phyloP scores from a whole-genome alignment of 179 eudicot species.

The Pouteria campechiana region DNA sequence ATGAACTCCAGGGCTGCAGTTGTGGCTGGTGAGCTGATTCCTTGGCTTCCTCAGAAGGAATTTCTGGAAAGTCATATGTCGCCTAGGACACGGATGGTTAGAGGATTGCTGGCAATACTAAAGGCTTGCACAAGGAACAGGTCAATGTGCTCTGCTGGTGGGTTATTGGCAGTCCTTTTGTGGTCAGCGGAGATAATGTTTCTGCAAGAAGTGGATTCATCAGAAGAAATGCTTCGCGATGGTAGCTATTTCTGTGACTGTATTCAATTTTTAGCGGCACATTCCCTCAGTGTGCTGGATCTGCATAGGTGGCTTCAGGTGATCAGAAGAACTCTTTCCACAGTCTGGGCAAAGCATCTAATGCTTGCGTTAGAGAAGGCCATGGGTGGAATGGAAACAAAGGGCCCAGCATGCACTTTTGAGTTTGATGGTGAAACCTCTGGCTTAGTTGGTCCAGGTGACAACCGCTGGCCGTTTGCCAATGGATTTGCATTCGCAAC shows the following conservation, averaged over 20 bases:
- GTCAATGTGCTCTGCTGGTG: conserved; percentile 94
- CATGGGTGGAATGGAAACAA: conserved; percentile 82
- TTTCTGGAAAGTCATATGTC: conserved; percentile 69
- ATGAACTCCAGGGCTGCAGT: conserved; percentile 96
- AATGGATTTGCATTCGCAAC: conserved; percentile 95
- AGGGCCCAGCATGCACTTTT: conserved; percentile 85
- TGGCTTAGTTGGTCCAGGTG: conserved; percentile 97
- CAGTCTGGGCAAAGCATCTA: conserved; percentile 69
- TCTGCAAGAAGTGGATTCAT: conserved; percentile 26
- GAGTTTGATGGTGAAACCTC: conserved; percentile 99
- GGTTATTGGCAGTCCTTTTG: conserved; percentile 74
- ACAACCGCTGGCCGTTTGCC: conserved; percentile 89
- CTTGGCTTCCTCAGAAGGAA: conserved; percentile 72
- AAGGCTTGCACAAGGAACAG: conserved; percentile 94
- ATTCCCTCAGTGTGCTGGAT: conserved; percentile 73
- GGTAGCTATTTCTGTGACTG: conserved; percentile 83
- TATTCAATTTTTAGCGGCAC: conserved; percentile 88
- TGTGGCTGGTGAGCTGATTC: conserved; percentile 89
- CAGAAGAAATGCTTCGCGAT: conserved; percentile 61
- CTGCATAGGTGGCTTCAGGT: conserved; percentile 77
- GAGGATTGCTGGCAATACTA: conserved; percentile 87
- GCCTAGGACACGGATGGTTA: conserved; percentile 91
- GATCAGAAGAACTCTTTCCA: conserved; percentile 44
- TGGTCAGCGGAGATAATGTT: conserved; percentile 80
- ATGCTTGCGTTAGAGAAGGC: conserved; percentile 86